phyloP scores from a whole-genome alignment of 2,329 filamentous ascomycete genomes.

The Talaromyces albobiverticillius region DNA sequence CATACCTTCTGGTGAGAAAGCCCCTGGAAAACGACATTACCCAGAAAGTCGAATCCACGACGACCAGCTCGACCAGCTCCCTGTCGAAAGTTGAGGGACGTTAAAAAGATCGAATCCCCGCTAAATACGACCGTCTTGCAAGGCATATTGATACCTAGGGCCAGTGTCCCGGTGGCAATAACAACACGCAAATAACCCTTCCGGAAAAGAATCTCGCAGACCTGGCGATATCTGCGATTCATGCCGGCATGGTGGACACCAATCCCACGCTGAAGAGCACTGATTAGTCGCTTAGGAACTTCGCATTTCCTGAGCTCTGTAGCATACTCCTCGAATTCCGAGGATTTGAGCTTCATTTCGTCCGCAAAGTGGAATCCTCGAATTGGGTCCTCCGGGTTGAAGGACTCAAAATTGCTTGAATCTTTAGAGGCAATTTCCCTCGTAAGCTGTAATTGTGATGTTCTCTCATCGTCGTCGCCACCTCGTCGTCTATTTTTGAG shows the following conservation, averaged over 20 bases:
- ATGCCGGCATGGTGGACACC: constrained; percentile 78
- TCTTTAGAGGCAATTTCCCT: constrained; percentile 58
- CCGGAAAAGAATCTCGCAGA: constrained; percentile 60
- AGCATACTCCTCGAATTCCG: neutral
- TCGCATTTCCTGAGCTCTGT: neutral
- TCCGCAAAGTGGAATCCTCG: constrained; percentile 1
- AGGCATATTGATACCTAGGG: constrained; percentile 79
- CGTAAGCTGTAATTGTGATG: constrained; percentile 53
- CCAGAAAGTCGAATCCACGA: constrained; percentile 75
- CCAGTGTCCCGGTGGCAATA: constrained; percentile 72
- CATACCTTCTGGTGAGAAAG: constrained; percentile 60
- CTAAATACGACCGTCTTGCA: constrained; percentile 78
- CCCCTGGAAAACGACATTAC: constrained; percentile 75
- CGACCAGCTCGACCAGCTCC: constrained; percentile 74
- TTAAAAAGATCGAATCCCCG: constrained; percentile 70
- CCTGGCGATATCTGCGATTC: constrained; percentile 72
- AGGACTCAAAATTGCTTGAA: constrained; percentile 58
- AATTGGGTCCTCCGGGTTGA: constrained; percentile 64
- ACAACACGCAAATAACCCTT: constrained; percentile 69
- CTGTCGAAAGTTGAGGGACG: constrained; percentile 73
- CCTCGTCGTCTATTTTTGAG: constrained; percentile 23
- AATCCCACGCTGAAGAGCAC: constrained; percentile 64
- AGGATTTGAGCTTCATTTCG: neutral
- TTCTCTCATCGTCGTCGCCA: constrained; percentile 41
- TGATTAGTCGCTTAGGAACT: constrained; percentile 44